phyloP scores from a whole-genome alignment of 2,329 filamentous ascomycete species.

The Orbilia oligospora region DNA sequence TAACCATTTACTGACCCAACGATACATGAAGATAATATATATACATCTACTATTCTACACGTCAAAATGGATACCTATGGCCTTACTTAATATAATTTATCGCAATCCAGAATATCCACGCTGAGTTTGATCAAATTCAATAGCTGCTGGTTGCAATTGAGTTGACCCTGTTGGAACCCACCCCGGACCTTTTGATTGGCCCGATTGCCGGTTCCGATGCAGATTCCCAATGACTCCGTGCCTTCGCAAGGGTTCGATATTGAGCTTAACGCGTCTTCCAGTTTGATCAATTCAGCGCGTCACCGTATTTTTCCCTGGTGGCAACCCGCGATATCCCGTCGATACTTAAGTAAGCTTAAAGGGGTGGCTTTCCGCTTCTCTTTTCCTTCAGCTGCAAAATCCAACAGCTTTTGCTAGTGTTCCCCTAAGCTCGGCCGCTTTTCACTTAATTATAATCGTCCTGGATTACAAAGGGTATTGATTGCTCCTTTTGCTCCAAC shows the following conservation, averaged over 20 bases:
- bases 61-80: no score
- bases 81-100: no score
- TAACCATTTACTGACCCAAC: no score
- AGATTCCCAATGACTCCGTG: constrained; percentile 45
- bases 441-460: neutral
- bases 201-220: constrained; percentile 41
- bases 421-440: neutral
- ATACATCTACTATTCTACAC: no score
- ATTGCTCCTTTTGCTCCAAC: constrained; percentile 7
- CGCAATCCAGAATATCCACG: no score
- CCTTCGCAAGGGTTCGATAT: constrained; percentile 25
- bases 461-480: neutral
- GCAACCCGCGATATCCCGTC: constrained; percentile 36
- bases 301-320: constrained; percentile 52
- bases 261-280: constrained; percentile 55
- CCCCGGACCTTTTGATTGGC: constrained; percentile 34
- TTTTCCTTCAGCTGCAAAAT: neutral
- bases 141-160: no score
- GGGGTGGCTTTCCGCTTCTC: neutral
- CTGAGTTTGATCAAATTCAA: no score
- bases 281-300: constrained; percentile 47
- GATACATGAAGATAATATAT: no score
- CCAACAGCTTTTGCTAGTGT: neutral
- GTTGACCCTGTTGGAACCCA: constrained; percentile 46
- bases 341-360: constrained; percentile 29